phyloP scores from a whole-genome alignment of 208 protist species.

The Leishmania amazonensis region DNA sequence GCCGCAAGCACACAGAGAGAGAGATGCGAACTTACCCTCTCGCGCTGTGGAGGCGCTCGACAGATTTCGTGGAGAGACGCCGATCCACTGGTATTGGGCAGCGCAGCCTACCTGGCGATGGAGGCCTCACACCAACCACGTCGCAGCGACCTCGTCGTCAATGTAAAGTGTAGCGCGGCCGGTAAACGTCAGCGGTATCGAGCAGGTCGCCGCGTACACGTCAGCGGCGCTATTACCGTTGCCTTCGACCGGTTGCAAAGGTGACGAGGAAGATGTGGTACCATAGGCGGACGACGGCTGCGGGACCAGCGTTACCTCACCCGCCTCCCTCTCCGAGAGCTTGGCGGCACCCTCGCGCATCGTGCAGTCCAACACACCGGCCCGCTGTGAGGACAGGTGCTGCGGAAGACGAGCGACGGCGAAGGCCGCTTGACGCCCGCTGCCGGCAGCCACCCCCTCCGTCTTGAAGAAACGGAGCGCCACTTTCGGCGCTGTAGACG shows the following conservation, averaged over 20 bases:
- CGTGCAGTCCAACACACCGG: conserved; percentile 1
- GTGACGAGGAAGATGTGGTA: not conserved
- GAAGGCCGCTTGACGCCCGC: conserved; percentile 10
- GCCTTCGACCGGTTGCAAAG: conserved; percentile 2
- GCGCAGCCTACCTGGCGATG: not conserved
- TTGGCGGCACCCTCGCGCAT: not conserved
- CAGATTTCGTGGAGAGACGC: not conserved
- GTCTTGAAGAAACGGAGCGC: conserved; percentile 19
- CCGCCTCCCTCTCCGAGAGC: not conserved
- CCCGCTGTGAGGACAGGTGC: not conserved
- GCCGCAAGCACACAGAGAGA: not conserved
- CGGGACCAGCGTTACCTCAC: conserved; percentile 17
- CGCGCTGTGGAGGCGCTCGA: not conserved
- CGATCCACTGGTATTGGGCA: not conserved
- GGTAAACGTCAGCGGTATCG: conserved; percentile 18
- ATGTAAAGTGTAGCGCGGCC: conserved; percentile 30
- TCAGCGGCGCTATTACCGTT: not conserved
- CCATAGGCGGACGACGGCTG: not conserved
- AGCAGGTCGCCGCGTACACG: conserved; percentile 26
- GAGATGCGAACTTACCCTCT: not conserved
- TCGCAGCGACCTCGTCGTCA: conserved; percentile 30
- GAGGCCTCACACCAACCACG: conserved; percentile 15
- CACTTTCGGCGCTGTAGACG: conserved; percentile 7
- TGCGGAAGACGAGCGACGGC: not conserved
- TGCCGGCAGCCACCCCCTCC: conserved; percentile 16